phyloP scores from a whole-genome alignment of 2,329 filamentous ascomycete genomes.

The Esteya vermicola region DNA sequence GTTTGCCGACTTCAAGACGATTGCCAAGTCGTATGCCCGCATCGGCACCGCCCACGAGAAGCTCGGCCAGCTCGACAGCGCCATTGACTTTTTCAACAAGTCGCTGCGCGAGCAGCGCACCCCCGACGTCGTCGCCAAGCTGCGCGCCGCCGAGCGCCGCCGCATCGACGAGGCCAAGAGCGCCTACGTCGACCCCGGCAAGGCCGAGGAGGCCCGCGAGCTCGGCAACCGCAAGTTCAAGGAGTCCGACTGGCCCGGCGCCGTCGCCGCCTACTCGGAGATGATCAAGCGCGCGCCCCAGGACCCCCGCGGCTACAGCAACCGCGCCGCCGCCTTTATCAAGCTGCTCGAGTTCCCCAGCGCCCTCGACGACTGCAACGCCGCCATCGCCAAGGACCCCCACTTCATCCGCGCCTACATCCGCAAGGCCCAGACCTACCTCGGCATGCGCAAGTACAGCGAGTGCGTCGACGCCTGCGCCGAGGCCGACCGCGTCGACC shows the following conservation, averaged over 20 bases:
- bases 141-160: constrained; percentile 77
- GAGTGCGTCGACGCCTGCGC: constrained; percentile 83
- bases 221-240: constrained; percentile 96
- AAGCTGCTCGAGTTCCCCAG: constrained; percentile 94
- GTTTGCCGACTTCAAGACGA: constrained; percentile 93
- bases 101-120: constrained; percentile 95
- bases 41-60: constrained; percentile 94
- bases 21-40: constrained; percentile 94
- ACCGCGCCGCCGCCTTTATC: constrained; percentile 91
- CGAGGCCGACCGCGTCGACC: constrained; percentile 66
- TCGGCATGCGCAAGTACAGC: constrained; percentile 97
- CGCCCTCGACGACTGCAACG: constrained; percentile 83
- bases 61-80: constrained; percentile 61
- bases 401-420: constrained; percentile 94
- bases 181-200: constrained; percentile 76
- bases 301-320: constrained; percentile 89
- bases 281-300: constrained; percentile 94
- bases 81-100: constrained; percentile 82
- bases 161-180: constrained; percentile 63
- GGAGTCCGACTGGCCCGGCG: constrained; percentile 85
- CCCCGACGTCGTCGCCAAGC: constrained; percentile 83
- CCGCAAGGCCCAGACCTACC: constrained; percentile 87
- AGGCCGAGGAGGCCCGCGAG: constrained; percentile 91
- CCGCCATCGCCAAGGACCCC: constrained; percentile 78
- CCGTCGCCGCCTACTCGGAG: constrained; percentile 86